Percentiles rank a stretch among this genome's conserved stretches.
Evolutionary conservation across 768 basidiomycete species (phyloP).

Genomic region (Collybia nuda): DNA sequence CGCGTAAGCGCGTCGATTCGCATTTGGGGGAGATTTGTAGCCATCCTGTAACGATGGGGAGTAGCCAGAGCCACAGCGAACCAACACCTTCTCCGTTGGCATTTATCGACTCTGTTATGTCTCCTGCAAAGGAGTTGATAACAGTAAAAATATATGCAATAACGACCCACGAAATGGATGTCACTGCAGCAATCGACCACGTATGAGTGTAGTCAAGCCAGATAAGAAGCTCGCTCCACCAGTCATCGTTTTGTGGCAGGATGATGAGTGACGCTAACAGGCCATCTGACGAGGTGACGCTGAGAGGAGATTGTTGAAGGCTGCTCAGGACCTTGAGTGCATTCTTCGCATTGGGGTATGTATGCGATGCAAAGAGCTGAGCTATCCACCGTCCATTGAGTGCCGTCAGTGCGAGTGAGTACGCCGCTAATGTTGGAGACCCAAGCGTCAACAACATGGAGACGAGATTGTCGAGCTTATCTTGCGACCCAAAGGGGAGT

Average conservation of each 20-base stretch:
- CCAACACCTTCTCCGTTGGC: constrained; percentile 40
- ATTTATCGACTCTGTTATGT: constrained; percentile 20
- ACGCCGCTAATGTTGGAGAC: constrained; percentile 43
- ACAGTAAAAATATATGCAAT: constrained; percentile 42
- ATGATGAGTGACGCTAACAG: constrained; percentile 40
- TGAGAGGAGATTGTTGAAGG: constrained; percentile 42
- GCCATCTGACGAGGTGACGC: constrained; percentile 21
- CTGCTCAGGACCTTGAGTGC: constrained; percentile 33
- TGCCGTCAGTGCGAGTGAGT: constrained; percentile 41
- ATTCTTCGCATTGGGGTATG: constrained; percentile 26
- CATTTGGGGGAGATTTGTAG: constrained; percentile 42
- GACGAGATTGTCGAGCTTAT: constrained; percentile 38
- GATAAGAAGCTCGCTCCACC: constrained; percentile 34
- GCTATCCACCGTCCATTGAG: constrained; percentile 44
- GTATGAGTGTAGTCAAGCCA: constrained; percentile 34
- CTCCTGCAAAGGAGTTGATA: constrained; percentile 28
- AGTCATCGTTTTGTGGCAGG: constrained; percentile 39
- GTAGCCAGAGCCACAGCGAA: constrained; percentile 43
- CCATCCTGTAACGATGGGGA: constrained; percentile 44
- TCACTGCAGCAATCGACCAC: constrained; percentile 36
- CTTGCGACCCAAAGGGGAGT: constrained; percentile 44
- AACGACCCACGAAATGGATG: constrained; percentile 42
- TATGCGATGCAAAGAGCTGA: constrained; percentile 24
- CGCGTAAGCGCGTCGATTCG: constrained; percentile 26
- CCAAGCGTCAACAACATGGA: constrained; percentile 43